These are phyloP conservation scores for Rhodosporidiobolus sp. DNA, from an alignment of 768 basidiomycete species.

Conservation along the genomic window DNA sequence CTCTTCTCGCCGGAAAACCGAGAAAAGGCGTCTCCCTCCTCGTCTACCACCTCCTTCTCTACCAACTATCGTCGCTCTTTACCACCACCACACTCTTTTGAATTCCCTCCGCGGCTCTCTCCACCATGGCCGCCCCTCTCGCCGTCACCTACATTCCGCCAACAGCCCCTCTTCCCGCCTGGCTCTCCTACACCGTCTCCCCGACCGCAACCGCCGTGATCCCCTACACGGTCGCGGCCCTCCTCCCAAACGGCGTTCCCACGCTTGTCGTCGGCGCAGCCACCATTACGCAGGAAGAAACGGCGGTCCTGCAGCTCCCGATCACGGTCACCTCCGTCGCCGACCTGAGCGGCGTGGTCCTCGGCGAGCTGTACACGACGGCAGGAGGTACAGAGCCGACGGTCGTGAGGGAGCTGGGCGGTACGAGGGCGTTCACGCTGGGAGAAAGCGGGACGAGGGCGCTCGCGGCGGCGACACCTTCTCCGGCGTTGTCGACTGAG, in stretches of 20 bases:
- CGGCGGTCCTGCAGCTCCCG: conserved; percentile 22
- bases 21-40: no score
- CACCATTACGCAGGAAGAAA: conserved; percentile 22
- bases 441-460: neutral
- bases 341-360: conserved; percentile 1
- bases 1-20: no score
- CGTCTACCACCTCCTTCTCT: no score
- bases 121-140: conserved; percentile 24
- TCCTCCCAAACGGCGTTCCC: conserved; percentile 8
- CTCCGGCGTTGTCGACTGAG: no score
- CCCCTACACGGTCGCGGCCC: conserved; percentile 23
- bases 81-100: no score
- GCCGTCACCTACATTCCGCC: conserved; percentile 14
- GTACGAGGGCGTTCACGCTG: conserved; percentile 23
- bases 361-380: conserved; percentile 24
- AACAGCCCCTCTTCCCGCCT: conserved; percentile 5
- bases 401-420: conserved; percentile 8
- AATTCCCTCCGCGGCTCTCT: no score
- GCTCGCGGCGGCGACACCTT: neutral
- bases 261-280: conserved; percentile 2
- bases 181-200: conserved; percentile 17
- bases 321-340: conserved; percentile 19
- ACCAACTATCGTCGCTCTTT: no score
- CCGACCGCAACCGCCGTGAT: conserved; percentile 19
- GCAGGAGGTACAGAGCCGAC: conserved; percentile 24